Conservation (phyloP, 768 basidiomycete genomes). For the Lentinula sp. region DNA sequence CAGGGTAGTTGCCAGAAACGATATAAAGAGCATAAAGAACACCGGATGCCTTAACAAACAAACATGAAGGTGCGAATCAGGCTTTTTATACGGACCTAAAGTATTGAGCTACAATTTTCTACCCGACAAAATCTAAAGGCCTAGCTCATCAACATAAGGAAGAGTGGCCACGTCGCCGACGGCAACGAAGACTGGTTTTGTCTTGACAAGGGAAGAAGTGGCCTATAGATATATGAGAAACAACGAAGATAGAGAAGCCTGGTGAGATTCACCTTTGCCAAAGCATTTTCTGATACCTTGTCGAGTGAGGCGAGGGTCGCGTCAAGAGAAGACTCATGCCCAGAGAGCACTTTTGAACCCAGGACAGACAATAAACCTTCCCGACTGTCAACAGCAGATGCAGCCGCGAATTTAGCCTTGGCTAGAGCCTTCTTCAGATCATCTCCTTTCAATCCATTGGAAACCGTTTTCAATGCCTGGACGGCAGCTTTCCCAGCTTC, state of each 20-base stretch:
- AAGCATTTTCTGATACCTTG: conserved; percentile 53
- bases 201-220: conserved; percentile 56
- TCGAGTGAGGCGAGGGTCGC: conserved; percentile 64
- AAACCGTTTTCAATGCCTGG: conserved; percentile 57
- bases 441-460: conserved; percentile 55
- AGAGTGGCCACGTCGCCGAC: conserved; percentile 73
- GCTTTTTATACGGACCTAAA: background rate
- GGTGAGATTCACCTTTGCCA: conserved; percentile 58
- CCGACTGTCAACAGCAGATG: conserved; percentile 60
- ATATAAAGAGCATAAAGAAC: too few species aligned
- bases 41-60: too few species aligned
- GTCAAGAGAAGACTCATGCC: conserved; percentile 49
- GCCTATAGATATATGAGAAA: conserved; percentile 33
- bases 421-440: conserved; percentile 77
- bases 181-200: conserved; percentile 83
- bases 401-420: conserved; percentile 84
- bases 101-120: background rate
- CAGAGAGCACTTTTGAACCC: conserved; percentile 62
- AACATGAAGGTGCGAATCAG: too few species aligned
- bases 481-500: conserved; percentile 68
- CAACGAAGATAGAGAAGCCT: background rate
- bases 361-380: conserved; percentile 58
- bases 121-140: conserved; percentile 42
- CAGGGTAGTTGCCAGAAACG: too few species aligned
- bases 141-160: conserved; percentile 82